phyloP scores from a whole-genome alignment of 2,329 filamentous ascomycete species.

The Fusarium hainanense region DNA sequence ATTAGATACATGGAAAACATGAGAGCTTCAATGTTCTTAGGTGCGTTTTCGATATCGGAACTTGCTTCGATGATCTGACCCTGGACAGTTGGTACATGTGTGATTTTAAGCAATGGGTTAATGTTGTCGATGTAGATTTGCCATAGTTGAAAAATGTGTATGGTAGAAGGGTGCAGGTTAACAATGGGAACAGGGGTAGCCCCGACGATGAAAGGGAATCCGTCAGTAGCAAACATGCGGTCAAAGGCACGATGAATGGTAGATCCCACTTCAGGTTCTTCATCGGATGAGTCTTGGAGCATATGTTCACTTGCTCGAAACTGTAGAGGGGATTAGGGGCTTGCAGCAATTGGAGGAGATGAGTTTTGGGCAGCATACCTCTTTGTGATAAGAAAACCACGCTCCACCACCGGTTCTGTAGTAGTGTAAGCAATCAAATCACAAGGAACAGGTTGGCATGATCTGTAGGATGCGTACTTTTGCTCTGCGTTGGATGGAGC shows the following conservation, averaged over 20 bases:
- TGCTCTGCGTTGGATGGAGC: conserved; percentile 45
- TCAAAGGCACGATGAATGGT: conserved; percentile 69
- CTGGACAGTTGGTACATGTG: conserved; percentile 74
- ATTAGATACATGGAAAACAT: conserved; percentile 75
- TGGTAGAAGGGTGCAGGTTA: conserved; percentile 62
- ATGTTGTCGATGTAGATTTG: conserved; percentile 77
- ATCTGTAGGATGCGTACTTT: conserved; percentile 39
- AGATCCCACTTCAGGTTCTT: conserved; percentile 65
- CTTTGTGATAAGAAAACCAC: conserved; percentile 65
- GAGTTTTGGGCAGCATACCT: conserved; percentile 52
- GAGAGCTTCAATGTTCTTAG: conserved; percentile 70
- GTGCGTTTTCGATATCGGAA: conserved; percentile 64
- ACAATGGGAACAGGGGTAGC: conserved; percentile 57
- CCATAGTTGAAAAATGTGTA: conserved; percentile 74
- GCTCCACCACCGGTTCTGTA: conserved; percentile 34
- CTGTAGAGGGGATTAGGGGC: conserved; percentile 48
- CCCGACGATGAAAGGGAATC: conserved; percentile 68
- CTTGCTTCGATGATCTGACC: conserved; percentile 71
- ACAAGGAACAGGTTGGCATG: neutral
- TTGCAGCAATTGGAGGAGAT: neutral
- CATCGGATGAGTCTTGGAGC: conserved; percentile 66
- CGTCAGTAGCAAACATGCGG: conserved; percentile 67
- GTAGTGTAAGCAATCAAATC: conserved; percentile 17
- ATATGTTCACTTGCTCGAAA: conserved; percentile 63
- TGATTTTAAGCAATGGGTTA: conserved; percentile 75